These are phyloP conservation scores for Aspergillus sclerotialis DNA, from an alignment of 2,329 filamentous ascomycete species.

Conservation along the genomic window DNA sequence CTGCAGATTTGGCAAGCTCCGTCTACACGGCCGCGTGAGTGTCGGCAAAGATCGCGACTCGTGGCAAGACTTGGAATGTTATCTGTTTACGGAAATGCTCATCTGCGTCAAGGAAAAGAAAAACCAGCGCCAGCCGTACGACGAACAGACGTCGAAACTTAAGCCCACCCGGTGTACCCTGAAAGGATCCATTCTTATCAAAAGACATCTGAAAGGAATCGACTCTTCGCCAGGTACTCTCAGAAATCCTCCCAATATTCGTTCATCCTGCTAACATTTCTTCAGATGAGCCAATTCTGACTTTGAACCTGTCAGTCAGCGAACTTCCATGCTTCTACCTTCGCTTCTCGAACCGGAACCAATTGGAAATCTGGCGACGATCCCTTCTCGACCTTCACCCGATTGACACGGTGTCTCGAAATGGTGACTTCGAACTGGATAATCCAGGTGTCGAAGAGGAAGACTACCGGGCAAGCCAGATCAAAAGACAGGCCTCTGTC, in stretches of 20 bases:
- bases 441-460: conserved; percentile 83
- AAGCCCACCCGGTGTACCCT: conserved; percentile 75
- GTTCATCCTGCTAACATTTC: not conserved
- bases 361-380: conserved; percentile 86
- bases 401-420: conserved; percentile 54
- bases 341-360: conserved; percentile 68
- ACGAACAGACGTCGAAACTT: conserved; percentile 46
- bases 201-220: conserved; percentile 92
- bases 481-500: conserved; percentile 70
- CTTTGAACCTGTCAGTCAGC: conserved; percentile 80
- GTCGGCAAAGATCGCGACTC: conserved; percentile 94
- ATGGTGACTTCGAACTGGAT: conserved; percentile 72
- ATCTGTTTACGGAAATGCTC: conserved; percentile 95
- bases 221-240: conserved; percentile 53
- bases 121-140: conserved; percentile 54
- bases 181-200: conserved; percentile 96
- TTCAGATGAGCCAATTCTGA: conserved; percentile 72
- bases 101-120: conserved; percentile 99
- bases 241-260: conserved; percentile 3
- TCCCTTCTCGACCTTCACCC: conserved; percentile 77
- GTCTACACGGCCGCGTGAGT: conserved; percentile 79
- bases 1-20: conserved; percentile 79
- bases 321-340: conserved; percentile 94
- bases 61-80: conserved; percentile 98
- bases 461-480: conserved; percentile 58